These are phyloP conservation scores for Entomortierella lignicola DNA, from an alignment of 192 early-diverging fungal species.

Conservation along the genomic window DNA sequence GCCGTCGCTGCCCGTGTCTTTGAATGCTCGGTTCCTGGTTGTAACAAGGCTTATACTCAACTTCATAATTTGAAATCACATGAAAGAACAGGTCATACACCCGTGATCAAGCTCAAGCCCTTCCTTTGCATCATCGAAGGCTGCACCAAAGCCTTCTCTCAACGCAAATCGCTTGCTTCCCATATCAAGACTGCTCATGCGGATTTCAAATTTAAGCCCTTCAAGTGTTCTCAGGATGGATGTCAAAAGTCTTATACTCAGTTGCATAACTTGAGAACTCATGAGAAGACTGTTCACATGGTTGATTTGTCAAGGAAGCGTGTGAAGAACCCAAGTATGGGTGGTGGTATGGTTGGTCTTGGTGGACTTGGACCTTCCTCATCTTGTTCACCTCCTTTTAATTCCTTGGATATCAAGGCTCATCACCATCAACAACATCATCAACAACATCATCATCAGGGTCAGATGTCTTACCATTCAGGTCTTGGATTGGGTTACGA, in stretches of 20 bases:
- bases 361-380: neutral
- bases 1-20: conserved; percentile 60
- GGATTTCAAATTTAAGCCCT: conserved; percentile 63
- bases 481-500: conserved; percentile 36
- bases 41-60: conserved; percentile 54
- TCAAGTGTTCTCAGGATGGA: conserved; percentile 68
- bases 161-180: conserved; percentile 79
- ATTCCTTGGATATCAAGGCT: conserved; percentile 8
- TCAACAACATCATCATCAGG: neutral
- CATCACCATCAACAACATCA: conserved; percentile 14
- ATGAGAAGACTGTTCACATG: conserved; percentile 70
- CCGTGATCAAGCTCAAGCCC: conserved; percentile 51
- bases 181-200: conserved; percentile 64
- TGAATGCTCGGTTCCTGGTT: conserved; percentile 51
- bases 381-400: neutral
- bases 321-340: conserved; percentile 26
- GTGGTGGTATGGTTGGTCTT: neutral
- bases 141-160: conserved; percentile 58
- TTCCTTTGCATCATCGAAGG: conserved; percentile 53
- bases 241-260: conserved; percentile 85
- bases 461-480: conserved; percentile 13
- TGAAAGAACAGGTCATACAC: conserved; percentile 66
- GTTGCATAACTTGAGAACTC: conserved; percentile 83
- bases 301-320: conserved; percentile 48
- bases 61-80: conserved; percentile 57